Base-by-base conservation (phyloP, 2,329 filamentous ascomycete genomes). In the Emydomyces testavorans region DNA sequence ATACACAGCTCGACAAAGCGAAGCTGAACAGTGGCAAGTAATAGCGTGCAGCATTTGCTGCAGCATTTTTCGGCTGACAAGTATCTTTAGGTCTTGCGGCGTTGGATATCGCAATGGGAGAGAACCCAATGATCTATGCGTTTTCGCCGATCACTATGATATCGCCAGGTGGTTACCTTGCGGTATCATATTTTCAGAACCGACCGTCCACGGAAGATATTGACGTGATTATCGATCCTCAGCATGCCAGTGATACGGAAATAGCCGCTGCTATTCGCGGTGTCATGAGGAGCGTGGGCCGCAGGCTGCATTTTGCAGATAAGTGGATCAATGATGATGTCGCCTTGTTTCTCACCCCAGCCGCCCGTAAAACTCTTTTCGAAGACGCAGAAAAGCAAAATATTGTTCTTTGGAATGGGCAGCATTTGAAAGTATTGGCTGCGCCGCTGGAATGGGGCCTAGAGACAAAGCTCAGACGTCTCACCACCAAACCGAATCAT, bases 81-180 rank as follows among this genome's bases (percentile, higher is more conserved):
- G 16, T 10, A n/a, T 18, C 2, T 13, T 20, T 42, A 61, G 58
- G 58, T 16, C 59, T 63, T 15, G 43, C 53, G 34, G 57, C 54
- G 13, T 53, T 64, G 4, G 61, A 64, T 44, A 41, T 52, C 16
- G 57, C 59, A 46, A 57, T 62, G 52, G 57, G 57, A 29, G 56
- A 54, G 31, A 50, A 60, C 46, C 50, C 53, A 18, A 60, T 58
- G 52, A 56, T 63, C 23, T 50, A 54, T 21, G 59, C 61, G 5
- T 64, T 62, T 46, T 57, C 58, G 7, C 61, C 61, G 11, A 62
- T 64, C 38, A 56, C 51, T 28, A 48, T 64, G n/a, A 54, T 64
- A 38, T 54, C 56, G 21, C 53, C 57, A 0, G 62, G 61, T 3
- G 60, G 60, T 0, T 64, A 61, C 48, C 54, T 63, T 21, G 60